Evolutionary conservation across 2,329 filamentous ascomycete genomes (phyloP).

Genomic region (Colletotrichum karsti): DNA sequence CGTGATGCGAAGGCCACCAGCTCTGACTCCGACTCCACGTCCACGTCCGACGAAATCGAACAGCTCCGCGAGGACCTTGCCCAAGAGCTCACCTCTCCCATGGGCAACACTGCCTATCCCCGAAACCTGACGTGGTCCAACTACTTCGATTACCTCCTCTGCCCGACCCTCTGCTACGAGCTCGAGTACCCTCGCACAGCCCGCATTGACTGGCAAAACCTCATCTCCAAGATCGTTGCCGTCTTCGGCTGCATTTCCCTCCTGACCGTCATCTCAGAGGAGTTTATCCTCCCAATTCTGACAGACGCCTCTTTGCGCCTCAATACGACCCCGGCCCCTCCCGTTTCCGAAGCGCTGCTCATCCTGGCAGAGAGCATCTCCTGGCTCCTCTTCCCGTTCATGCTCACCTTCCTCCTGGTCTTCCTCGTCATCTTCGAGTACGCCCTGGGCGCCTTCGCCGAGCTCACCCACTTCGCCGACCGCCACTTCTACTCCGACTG

Average conservation of each 20-base stretch:
- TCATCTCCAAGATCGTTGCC: conserved; percentile 86
- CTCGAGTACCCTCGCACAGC: conserved; percentile 89
- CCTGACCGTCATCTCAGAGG: conserved; percentile 88
- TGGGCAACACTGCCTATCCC: conserved; percentile 90
- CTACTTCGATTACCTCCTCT: conserved; percentile 87
- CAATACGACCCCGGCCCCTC: conserved; percentile 43
- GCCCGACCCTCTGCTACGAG: conserved; percentile 97
- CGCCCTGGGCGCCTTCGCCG: conserved; percentile 90
- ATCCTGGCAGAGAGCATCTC: conserved; percentile 91
- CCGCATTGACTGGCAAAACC: conserved; percentile 79
- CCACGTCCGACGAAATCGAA: conserved; percentile 61
- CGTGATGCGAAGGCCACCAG: conserved; percentile 27
- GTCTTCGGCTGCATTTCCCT: conserved; percentile 98
- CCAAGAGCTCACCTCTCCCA: conserved; percentile 87
- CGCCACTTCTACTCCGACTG: conserved; percentile 89
- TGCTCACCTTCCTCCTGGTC: conserved; percentile 93
- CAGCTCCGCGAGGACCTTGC: conserved; percentile 87
- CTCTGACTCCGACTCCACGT: conserved; percentile 39
- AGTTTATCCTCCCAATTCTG: conserved; percentile 93
- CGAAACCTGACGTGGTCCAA: conserved; percentile 85
- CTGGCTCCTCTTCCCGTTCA: conserved; percentile 94
- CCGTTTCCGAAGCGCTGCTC: conserved; percentile 73
- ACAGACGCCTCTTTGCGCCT: conserved; percentile 71
- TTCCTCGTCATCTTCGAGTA: conserved; percentile 99
- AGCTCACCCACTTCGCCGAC: conserved; percentile 93